phyloP scores from a whole-genome alignment of 768 basidiomycete species.

The Glaciozyma antarctica region DNA sequence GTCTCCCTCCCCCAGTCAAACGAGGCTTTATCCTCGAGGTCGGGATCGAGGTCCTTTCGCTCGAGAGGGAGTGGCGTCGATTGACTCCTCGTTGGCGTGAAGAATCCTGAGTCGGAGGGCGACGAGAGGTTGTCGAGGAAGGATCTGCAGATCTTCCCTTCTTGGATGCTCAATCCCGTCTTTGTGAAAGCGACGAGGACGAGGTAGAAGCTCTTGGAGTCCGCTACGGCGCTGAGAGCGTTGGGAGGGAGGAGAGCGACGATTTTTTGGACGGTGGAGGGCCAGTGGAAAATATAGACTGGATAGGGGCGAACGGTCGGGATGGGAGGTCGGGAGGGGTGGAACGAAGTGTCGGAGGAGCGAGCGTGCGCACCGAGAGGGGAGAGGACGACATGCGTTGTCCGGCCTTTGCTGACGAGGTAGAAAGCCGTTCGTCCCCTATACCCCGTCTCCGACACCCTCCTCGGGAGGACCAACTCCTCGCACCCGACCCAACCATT shows the following conservation, averaged over 20 bases:
- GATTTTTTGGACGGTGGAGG: not conserved
- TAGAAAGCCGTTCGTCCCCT: not conserved
- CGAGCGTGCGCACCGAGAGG: not conserved
- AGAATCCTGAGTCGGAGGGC: not conserved
- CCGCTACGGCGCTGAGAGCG: too few relatives aligned
- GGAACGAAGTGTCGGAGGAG: not conserved
- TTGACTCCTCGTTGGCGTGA: not conserved
- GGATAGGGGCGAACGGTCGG: not conserved
- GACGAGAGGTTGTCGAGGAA: not conserved
- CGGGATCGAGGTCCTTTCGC: not conserved
- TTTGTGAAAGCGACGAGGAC: slow-evolving; percentile 4
- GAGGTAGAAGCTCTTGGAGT: not conserved
- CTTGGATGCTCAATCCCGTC: slow-evolving; percentile 11
- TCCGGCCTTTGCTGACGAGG: slow-evolving; percentile 1
- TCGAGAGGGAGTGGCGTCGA: not conserved
- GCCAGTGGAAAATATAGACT: not conserved
- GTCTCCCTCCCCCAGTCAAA: slow-evolving; percentile 11
- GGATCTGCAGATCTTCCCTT: not conserved
- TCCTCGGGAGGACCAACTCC: not conserved
- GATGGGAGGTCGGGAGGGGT: not conserved
- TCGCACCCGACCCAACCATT: slow-evolving; percentile 7
- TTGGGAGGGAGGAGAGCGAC: not conserved
- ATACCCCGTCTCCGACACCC: not conserved
- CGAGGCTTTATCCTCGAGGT: not conserved
- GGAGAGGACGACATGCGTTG: not conserved